Conservation (phyloP, 1,139 yeast genomes). For the Sporopachydermia cereana region DNA sequence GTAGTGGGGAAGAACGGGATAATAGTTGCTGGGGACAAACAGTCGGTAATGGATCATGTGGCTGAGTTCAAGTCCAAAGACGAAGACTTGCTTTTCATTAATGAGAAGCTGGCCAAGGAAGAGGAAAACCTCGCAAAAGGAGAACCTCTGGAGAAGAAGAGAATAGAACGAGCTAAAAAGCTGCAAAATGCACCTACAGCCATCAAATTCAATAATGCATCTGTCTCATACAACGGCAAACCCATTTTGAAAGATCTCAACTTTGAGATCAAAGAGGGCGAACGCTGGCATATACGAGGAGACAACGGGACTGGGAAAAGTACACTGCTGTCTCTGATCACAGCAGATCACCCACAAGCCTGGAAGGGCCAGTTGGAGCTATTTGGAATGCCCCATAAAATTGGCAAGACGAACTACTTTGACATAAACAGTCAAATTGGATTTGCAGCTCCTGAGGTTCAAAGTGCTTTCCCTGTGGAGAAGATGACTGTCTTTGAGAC, state of each 20-base stretch:
- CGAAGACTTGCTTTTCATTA: constrained; percentile 10
- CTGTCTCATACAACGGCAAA: constrained; percentile 53
- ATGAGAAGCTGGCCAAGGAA: constrained; percentile 13
- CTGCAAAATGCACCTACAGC: constrained; percentile 22
- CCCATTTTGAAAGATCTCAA: constrained; percentile 46
- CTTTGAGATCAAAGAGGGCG: constrained; percentile 62
- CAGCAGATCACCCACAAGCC: constrained; percentile 95
- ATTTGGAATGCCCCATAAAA: constrained; percentile 54
- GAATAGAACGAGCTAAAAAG: constrained; percentile 9
- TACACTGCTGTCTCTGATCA: constrained; percentile 67
- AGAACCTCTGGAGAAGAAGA: constrained; percentile 11
- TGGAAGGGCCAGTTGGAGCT: constrained; percentile 67
- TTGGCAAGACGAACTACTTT: constrained; percentile 70
- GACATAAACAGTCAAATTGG: constrained; percentile 75
- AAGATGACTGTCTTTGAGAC: constrained; percentile 42
- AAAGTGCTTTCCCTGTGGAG: constrained; percentile 59
- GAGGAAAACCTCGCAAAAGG: constrained; percentile 14
- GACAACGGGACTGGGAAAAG: constrained; percentile 91
- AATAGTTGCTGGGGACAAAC: constrained; percentile 34
- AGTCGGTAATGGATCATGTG: constrained; percentile 24
- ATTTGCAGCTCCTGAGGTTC: constrained; percentile 84
- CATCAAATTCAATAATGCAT: constrained; percentile 51
- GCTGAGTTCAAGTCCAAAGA: constrained; percentile 20
- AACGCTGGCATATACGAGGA: constrained; percentile 83
- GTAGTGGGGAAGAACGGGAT: constrained; percentile 47